These are phyloP conservation scores for Backusella liffmaniae DNA, from an alignment of 192 early-diverging fungal species.

Conservation along the genomic window DNA sequence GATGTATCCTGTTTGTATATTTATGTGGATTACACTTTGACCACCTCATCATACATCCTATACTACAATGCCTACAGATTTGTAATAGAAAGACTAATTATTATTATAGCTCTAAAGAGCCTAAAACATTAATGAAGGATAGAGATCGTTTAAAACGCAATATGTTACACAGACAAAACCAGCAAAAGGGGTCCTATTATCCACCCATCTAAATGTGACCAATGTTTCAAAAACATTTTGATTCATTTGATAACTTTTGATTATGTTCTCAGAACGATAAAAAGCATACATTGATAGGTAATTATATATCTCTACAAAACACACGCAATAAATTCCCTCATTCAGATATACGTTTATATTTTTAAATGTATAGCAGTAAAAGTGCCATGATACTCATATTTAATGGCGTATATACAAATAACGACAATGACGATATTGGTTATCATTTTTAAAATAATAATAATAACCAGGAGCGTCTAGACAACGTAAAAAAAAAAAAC, in stretches of 20 bases:
- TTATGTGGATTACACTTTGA: neutral
- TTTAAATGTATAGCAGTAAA: neutral
- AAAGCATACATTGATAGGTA: neutral
- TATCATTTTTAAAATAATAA: neutral
- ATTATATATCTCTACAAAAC: neutral
- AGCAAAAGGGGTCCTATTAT: conserved; percentile 4
- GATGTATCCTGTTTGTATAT: neutral
- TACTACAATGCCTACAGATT: neutral
- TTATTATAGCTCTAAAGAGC: neutral
- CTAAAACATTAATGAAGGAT: neutral
- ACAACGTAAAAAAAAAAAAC: neutral
- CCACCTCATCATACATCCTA: neutral
- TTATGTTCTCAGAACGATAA: neutral
- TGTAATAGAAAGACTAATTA: neutral
- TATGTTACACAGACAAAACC: neutral
- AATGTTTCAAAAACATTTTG: conserved; percentile 3
- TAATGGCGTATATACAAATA: neutral
- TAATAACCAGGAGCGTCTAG: neutral
- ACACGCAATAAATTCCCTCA: neutral
- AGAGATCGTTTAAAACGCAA: neutral
- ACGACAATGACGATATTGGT: neutral
- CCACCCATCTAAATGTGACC: neutral
- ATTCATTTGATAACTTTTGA: conserved; percentile 2
- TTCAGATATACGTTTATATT: neutral
- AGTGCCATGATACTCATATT: neutral